A percentile compares a stretch with the other conserved stretches of the same genome.
Evolutionary conservation across 371 early-diverging fungal genomes (phyloP).

Genomic region (Mucor circinelloides): DNA sequence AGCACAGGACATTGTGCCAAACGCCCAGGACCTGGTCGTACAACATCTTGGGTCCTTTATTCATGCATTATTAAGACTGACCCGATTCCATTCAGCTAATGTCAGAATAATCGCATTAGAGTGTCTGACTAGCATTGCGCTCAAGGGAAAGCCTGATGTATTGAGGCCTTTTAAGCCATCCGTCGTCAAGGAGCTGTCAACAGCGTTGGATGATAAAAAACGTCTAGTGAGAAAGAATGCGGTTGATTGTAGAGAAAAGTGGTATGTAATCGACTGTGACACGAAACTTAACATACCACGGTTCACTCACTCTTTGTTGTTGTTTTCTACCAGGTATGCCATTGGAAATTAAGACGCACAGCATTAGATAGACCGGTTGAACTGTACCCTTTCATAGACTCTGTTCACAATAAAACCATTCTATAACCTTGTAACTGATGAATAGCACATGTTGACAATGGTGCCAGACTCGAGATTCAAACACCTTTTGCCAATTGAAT

Average conservation of each 20-base stretch:
- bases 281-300: neutral
- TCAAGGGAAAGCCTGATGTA: constrained; percentile 11
- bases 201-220: constrained; percentile 83
- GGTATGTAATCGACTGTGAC: constrained; percentile 52
- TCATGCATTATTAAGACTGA: constrained; percentile 28
- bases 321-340: neutral
- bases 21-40: constrained; percentile 14
- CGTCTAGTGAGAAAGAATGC: constrained; percentile 81
- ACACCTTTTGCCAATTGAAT: neutral
- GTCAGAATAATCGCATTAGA: constrained; percentile 66
- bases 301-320: neutral
- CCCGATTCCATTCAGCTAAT: constrained; percentile 1
- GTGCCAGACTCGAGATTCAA: neutral
- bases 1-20: constrained; percentile 23
- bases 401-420: neutral
- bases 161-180: constrained; percentile 44
- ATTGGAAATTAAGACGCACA: constrained; percentile 9
- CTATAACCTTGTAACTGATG: neutral
- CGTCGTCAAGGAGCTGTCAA: constrained; percentile 62
- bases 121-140: constrained; percentile 48
- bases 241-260: constrained; percentile 77
- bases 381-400: neutral
- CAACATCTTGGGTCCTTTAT: constrained; percentile 28
- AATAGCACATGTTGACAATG: neutral
- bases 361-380: neutral